Conservation (phyloP, 2,329 filamentous ascomycete species). For the Aspergillus sp. region DNA sequence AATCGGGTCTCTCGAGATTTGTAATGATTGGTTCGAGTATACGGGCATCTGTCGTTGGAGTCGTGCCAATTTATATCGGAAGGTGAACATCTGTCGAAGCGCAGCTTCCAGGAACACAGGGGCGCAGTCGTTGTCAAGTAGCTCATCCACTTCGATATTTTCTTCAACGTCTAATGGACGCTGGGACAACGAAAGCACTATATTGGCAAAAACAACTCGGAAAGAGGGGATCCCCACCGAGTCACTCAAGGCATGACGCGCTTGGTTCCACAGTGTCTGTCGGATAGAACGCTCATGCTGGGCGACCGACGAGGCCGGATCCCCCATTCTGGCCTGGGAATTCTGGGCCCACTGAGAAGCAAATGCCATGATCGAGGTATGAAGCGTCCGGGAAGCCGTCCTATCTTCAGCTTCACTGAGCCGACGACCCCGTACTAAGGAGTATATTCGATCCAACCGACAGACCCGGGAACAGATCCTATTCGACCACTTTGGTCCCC, state of each 20-base stretch:
- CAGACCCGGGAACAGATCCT: slow-evolving; percentile 39
- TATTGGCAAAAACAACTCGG: slow-evolving; percentile 38
- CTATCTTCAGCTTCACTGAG: slow-evolving; percentile 32
- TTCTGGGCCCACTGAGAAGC: slow-evolving; percentile 35
- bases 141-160: slow-evolving; percentile 8
- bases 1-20: slow-evolving; percentile 6
- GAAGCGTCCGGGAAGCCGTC: slow-evolving; percentile 32
- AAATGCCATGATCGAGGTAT: slow-evolving; percentile 38
- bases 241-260: slow-evolving; percentile 30
- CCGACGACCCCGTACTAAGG: slow-evolving; percentile 28
- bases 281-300: slow-evolving; percentile 33
- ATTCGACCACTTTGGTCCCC: slow-evolving; percentile 35
- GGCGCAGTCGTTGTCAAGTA: slow-evolving; percentile 19
- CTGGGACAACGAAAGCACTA: slow-evolving; percentile 41
- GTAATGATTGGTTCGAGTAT: background rate
- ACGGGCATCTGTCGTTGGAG: slow-evolving; percentile 6
- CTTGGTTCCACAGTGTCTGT: slow-evolving; percentile 37
- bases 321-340: slow-evolving; percentile 8
- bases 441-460: slow-evolving; percentile 32
- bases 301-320: slow-evolving; percentile 3
- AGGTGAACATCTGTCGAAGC: slow-evolving; percentile 31
- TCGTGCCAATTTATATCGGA: slow-evolving; percentile 15
- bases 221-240: slow-evolving; percentile 38
- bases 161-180: slow-evolving; percentile 24
- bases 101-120: slow-evolving; percentile 35